These are phyloP conservation scores for Thermothielavioides terrestris DNA, from an alignment of 495 filamentous ascomycete genomes.

Conservation along the genomic window DNA sequence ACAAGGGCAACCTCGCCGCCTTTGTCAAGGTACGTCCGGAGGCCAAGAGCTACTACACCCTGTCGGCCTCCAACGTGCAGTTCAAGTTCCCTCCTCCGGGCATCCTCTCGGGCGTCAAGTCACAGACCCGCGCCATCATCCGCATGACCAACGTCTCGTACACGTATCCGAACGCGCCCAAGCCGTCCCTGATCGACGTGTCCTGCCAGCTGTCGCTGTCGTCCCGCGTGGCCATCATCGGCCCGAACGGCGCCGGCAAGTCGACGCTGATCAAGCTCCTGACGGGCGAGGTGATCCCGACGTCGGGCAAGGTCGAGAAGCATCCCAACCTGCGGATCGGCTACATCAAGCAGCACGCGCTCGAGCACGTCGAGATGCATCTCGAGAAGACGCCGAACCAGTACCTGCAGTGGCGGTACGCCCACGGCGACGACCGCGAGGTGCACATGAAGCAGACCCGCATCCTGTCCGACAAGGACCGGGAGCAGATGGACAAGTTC, in stretches of 20 bases:
- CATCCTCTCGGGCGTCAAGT: constrained; percentile 92
- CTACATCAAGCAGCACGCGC: constrained; percentile 98
- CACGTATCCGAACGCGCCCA: constrained; percentile 77
- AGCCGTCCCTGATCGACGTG: constrained; percentile 82
- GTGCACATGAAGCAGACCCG: constrained; percentile 97
- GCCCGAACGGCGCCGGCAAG: constrained; percentile 96
- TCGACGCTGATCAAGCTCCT: constrained; percentile 96
- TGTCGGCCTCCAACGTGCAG: constrained; percentile 78
- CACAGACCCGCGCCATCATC: constrained; percentile 82
- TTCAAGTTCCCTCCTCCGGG: constrained; percentile 98
- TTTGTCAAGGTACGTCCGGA: constrained; percentile 94
- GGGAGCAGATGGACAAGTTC: constrained; percentile 79
- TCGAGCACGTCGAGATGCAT: constrained; percentile 99
- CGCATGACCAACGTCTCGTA: constrained; percentile 88
- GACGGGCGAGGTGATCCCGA: constrained; percentile 90
- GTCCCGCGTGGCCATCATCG: constrained; percentile 90
- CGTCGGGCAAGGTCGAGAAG: constrained; percentile 85
- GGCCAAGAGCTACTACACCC: constrained; percentile 96
- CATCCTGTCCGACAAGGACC: constrained; percentile 74
- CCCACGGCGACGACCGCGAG: constrained; percentile 92
- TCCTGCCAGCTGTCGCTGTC: constrained; percentile 79
- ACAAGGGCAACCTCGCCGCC: constrained; percentile 86
- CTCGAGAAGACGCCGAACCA: constrained; percentile 98
- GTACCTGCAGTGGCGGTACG: constrained; percentile 98
- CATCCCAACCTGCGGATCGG: constrained; percentile 98